Conservation (phyloP, 768 basidiomycete genomes). For the Rhizopogon salebrosus region DNA sequence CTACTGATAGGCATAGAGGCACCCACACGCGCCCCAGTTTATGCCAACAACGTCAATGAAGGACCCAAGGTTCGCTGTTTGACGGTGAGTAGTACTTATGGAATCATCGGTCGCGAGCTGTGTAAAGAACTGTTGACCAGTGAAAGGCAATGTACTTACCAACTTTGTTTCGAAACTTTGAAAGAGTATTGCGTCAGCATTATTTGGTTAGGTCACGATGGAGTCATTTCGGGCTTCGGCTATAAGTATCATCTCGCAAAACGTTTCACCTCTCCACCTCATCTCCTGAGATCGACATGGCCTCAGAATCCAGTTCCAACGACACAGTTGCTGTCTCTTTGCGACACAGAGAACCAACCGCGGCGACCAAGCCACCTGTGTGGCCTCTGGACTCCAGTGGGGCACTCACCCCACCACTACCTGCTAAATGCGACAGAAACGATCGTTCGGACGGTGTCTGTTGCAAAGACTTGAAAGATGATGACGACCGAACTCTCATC, state of each 20-base stretch:
- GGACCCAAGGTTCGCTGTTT: no score
- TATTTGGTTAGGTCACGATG: background rate
- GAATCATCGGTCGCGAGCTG: no score
- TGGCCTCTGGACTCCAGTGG: slow-evolving; percentile 55
- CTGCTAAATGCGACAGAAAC: slow-evolving; percentile 54
- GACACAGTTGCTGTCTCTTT: slow-evolving; percentile 16
- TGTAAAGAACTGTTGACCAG: no score
- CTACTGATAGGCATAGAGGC: no score
- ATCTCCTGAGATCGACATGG: background rate
- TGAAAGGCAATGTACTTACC: no score
- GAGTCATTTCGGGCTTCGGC: background rate
- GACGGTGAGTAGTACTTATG: no score
- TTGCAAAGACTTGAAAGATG: slow-evolving; percentile 81
- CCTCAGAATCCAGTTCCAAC: background rate
- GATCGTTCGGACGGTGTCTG: slow-evolving; percentile 62
- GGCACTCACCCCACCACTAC: slow-evolving; percentile 38
- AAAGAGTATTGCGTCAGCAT: background rate
- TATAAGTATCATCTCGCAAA: background rate
- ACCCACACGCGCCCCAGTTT: no score
- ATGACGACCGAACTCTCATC: slow-evolving; percentile 75
- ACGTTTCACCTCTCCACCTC: no score
- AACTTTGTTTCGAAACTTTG: no score
- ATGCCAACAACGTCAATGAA: no score
- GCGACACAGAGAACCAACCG: slow-evolving; percentile 8
- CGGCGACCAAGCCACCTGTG: slow-evolving; percentile 43